A percentile compares a stretch with the other conserved stretches of the same genome.
These are phyloP conservation scores for Linaria vulgaris DNA, from an alignment of 257 asterid genomes.

Conservation along the genomic window DNA sequence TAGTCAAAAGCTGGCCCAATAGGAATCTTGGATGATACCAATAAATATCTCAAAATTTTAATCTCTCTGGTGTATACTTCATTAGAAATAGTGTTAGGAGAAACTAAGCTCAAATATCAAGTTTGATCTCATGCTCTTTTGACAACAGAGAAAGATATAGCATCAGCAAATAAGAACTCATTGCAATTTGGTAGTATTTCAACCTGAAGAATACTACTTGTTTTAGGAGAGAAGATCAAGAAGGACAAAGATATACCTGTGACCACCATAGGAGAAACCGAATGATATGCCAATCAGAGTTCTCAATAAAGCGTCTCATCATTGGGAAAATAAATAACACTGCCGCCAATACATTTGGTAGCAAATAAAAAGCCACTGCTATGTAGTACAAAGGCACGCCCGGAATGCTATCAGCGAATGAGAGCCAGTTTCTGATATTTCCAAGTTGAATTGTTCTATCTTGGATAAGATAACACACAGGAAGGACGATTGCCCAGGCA, in stretches of 20 bases:
- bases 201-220: not conserved
- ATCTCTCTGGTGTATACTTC: too few relatives aligned
- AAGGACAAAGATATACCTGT: constrained; percentile 51
- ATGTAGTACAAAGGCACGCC: constrained; percentile 84
- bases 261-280: constrained; percentile 99
- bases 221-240: not conserved
- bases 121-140: not conserved
- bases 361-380: constrained; percentile 70
- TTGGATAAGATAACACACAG: constrained; percentile 59
- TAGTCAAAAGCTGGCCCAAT: too few relatives aligned
- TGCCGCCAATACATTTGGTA: constrained; percentile 78
- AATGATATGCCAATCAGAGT: constrained; percentile 86
- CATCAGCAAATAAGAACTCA: not conserved
- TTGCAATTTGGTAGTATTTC: too few relatives aligned
- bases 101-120: not conserved
- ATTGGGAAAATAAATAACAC: constrained; percentile 77
- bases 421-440: constrained; percentile 40
- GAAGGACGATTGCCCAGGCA: constrained; percentile 81
- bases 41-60: too few relatives aligned
- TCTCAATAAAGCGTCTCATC: constrained; percentile 95
- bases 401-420: constrained; percentile 63
- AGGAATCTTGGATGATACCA: too few relatives aligned
- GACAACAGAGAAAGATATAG: not conserved
- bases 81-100: too few relatives aligned
- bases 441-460: constrained; percentile 41